These are phyloP conservation scores for Alternaria tenuissima DNA, from an alignment of 2,329 filamentous ascomycete species.

Conservation along the genomic window DNA sequence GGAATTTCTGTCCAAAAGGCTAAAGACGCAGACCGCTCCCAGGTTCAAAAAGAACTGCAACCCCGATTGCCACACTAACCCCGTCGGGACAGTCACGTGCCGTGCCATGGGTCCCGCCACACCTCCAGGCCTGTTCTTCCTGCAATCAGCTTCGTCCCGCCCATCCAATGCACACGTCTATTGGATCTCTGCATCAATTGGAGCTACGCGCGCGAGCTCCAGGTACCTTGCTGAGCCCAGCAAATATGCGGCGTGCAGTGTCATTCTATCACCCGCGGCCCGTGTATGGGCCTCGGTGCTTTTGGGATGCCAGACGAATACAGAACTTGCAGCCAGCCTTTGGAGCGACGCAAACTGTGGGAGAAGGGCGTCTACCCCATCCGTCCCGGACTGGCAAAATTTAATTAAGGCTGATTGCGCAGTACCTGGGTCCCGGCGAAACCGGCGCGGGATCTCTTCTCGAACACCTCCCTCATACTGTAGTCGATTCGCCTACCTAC, in stretches of 20 bases:
- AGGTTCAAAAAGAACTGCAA: constrained; percentile 3
- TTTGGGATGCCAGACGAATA: background rate
- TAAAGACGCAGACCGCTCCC: constrained; percentile 8
- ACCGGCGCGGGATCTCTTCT: constrained; percentile 21
- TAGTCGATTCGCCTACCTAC: background rate
- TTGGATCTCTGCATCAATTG: constrained; percentile 13
- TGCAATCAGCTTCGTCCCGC: constrained; percentile 27
- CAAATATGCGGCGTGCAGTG: constrained; percentile 21
- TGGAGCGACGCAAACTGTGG: background rate
- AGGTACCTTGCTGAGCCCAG: constrained; percentile 14
- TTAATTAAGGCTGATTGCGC: constrained; percentile 30
- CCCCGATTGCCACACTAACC: background rate
- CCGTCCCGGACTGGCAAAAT: constrained; percentile 17
- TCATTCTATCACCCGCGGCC: constrained; percentile 12
- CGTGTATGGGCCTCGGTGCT: background rate
- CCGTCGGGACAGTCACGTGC: constrained; percentile 11
- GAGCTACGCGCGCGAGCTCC: background rate
- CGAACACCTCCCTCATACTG: constrained; percentile 4
- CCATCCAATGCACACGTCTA: constrained; percentile 9
- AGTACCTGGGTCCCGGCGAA: constrained; percentile 23
- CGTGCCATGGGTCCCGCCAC: background rate
- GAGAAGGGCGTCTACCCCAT: constrained; percentile 13
- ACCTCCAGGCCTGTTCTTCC: constrained; percentile 19
- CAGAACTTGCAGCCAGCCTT: constrained; percentile 23
- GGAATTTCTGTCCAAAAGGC: background rate